Percentiles rank a stretch among this genome's conserved stretches.
Evolutionary conservation across 129 eudicot species (phyloP).

Genomic region (Solidago caesia): DNA sequence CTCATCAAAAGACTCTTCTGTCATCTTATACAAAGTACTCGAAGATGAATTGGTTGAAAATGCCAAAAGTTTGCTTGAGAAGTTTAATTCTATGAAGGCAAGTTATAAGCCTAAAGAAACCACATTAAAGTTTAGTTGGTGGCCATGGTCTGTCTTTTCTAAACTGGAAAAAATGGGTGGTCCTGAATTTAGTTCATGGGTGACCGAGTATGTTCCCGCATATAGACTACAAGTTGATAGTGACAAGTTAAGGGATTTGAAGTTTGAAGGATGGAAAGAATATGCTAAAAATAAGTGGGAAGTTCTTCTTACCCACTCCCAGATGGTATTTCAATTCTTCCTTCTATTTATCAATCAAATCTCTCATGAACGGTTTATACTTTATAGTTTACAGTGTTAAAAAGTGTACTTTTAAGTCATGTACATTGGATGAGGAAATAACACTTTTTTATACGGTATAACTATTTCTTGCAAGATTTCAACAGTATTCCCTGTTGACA

Average conservation of each 20-base stretch:
- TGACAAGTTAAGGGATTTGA: conserved; percentile 40
- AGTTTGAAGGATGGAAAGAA: conserved; percentile 72
- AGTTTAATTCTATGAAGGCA: conserved; percentile 42
- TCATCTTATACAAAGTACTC: conserved; percentile 47
- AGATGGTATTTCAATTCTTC: conserved; percentile 68
- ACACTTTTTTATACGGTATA: conserved; percentile 5
- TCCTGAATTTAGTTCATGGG: conserved; percentile 70
- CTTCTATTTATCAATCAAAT: conserved; percentile 5
- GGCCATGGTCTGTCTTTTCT: conserved; percentile 42
- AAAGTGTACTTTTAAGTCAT: neutral
- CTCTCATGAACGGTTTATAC: conserved; percentile 7
- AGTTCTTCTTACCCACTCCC: conserved; percentile 85
- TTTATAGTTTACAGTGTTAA: neutral
- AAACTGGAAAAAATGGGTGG: conserved; percentile 87
- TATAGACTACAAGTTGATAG: conserved; percentile 60
- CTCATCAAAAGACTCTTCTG: conserved; percentile 62
- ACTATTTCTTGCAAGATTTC: neutral
- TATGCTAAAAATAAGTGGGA: conserved; percentile 53
- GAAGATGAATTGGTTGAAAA: conserved; percentile 70
- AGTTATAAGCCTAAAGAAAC: conserved; percentile 32
- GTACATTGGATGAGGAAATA: neutral
- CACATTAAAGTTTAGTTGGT: conserved; percentile 43
- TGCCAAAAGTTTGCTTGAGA: conserved; percentile 57
- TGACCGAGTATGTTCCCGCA: conserved; percentile 67
- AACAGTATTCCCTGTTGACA: neutral